phyloP scores from a whole-genome alignment of 106 monocot genomes.

The Dioscorea dumetorum region DNA sequence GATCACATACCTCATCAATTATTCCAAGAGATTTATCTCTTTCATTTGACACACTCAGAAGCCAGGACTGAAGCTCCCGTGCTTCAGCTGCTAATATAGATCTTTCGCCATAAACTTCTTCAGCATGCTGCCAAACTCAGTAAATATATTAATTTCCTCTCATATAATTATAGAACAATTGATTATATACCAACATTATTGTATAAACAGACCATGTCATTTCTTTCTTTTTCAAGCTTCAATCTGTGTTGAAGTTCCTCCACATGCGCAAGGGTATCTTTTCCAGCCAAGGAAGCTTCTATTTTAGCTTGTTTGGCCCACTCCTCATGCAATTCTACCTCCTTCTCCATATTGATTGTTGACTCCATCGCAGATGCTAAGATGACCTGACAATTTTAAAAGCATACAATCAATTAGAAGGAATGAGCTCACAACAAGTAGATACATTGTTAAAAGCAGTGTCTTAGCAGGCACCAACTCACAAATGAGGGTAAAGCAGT shows the following conservation, averaged over 20 bases:
- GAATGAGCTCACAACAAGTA: not conserved
- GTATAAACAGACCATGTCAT: constrained; percentile 49
- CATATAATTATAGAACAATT: not conserved
- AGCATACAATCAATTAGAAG: not conserved
- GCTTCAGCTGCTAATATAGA: constrained; percentile 80
- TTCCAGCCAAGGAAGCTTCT: constrained; percentile 47
- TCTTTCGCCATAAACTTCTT: constrained; percentile 86
- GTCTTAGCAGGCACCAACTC: too few species aligned
- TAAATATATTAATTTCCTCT: constrained; percentile 1
- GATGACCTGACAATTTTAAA: constrained; percentile 27
- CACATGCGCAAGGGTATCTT: constrained; percentile 41
- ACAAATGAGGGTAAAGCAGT: too few species aligned
- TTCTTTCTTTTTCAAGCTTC: constrained; percentile 56
- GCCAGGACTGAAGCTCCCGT: constrained; percentile 70
- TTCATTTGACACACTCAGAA: constrained; percentile 56
- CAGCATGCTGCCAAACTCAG: constrained; percentile 50
- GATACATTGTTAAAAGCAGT: too few species aligned
- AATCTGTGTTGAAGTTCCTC: constrained; percentile 60
- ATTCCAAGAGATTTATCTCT: constrained; percentile 40
- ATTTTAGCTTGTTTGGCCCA: constrained; percentile 42
- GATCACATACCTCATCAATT: constrained; percentile 55
- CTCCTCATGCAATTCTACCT: constrained; percentile 44
- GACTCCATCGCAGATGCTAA: constrained; percentile 46
- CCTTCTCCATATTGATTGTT: constrained; percentile 31
- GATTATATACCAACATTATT: not conserved